A percentile compares a stretch with the other conserved stretches of the same genome.
Conservation (phyloP, 305 asterid genomes). For the Fraxinus latifolia region DNA sequence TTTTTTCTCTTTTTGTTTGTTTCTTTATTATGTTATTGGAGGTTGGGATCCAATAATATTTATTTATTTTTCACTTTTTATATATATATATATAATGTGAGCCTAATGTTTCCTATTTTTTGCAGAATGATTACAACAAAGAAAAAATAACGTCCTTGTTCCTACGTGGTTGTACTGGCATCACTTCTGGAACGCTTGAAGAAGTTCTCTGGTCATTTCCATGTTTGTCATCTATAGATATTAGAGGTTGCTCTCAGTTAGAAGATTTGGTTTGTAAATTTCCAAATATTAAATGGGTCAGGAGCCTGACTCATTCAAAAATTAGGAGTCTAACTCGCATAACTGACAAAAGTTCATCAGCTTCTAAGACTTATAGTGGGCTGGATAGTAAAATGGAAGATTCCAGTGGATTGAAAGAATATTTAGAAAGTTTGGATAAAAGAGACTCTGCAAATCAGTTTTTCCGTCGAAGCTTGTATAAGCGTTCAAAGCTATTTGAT, state of each 20-base stretch:
- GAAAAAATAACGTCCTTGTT: slow-evolving; percentile 69
- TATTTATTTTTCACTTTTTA: not conserved
- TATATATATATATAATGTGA: slow-evolving; percentile 17
- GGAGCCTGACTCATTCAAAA: slow-evolving; percentile 49
- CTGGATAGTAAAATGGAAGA: slow-evolving; percentile 55
- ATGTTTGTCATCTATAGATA: slow-evolving; percentile 62
- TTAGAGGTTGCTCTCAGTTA: slow-evolving; percentile 89
- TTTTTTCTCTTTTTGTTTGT: not conserved
- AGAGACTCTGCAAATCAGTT: slow-evolving; percentile 84
- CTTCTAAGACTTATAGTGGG: slow-evolving; percentile 30
- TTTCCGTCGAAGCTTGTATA: slow-evolving; percentile 90
- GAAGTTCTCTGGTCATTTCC: slow-evolving; percentile 64
- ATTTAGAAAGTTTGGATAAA: slow-evolving; percentile 90
- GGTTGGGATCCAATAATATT: slow-evolving; percentile 10
- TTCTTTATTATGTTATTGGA: not conserved
- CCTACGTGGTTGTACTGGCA: slow-evolving; percentile 75
- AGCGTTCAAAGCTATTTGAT: slow-evolving; percentile 91
- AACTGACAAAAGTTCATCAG: slow-evolving; percentile 44
- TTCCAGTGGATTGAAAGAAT: slow-evolving; percentile 87
- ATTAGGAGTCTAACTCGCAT: slow-evolving; percentile 57
- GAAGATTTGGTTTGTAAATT: slow-evolving; percentile 73
- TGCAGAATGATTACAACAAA: slow-evolving; percentile 79
- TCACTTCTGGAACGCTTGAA: slow-evolving; percentile 72
- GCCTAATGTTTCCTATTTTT: slow-evolving; percentile 17
- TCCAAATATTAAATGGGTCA: slow-evolving; percentile 79